phyloP scores from a whole-genome alignment of 2,329 filamentous ascomycete species.

The Dothiorella sarmentorum region DNA sequence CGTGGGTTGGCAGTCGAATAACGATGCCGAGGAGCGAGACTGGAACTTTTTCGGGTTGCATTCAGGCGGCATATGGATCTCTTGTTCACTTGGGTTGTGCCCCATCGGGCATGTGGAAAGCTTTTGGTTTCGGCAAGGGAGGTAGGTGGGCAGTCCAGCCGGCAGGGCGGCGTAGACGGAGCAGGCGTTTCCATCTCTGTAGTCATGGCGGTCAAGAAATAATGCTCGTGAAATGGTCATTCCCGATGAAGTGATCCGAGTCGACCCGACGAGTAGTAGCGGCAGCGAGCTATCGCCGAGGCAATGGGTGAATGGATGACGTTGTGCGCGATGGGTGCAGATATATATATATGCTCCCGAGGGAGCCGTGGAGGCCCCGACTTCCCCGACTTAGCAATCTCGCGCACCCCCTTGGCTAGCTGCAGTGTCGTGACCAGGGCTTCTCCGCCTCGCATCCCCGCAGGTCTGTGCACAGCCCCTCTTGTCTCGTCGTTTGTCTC shows the following conservation, averaged over 20 bases:
- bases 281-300: constrained; percentile 8
- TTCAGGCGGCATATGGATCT: constrained; percentile 8
- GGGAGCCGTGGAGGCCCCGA: not conserved
- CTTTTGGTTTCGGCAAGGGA: constrained; percentile 6
- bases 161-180: constrained; percentile 12
- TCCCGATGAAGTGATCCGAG: constrained; percentile 1
- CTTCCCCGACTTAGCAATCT: constrained; percentile 1
- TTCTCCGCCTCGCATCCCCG: constrained; percentile 5
- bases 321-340: not conserved
- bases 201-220: constrained; percentile 16
- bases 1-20: constrained; percentile 4
- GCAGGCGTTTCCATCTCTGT: constrained; percentile 16
- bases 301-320: constrained; percentile 3
- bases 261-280: constrained; percentile 9
- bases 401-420: constrained; percentile 6
- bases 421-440: constrained; percentile 2
- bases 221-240: not conserved
- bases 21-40: constrained; percentile 10
- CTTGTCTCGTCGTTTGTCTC: not conserved
- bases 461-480: constrained; percentile 4
- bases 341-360: no score
- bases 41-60: constrained; percentile 12
- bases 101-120: not conserved
- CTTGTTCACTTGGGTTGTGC: not conserved
- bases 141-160: constrained; percentile 6